Conservation (phyloP, 1,284 basidiomycete genomes). For the Puccinia horiana region DNA sequence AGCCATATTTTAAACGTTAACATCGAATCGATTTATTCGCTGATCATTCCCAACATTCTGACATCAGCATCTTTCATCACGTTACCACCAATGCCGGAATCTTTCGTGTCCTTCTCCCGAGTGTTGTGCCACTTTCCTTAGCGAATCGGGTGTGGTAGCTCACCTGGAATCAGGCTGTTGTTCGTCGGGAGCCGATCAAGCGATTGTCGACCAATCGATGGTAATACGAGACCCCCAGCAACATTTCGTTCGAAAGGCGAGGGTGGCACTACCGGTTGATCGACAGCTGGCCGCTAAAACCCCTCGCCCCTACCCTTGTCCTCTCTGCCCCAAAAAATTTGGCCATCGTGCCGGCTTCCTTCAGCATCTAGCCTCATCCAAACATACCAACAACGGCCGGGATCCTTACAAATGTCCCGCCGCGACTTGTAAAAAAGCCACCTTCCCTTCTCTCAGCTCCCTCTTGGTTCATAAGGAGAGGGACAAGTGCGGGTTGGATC, state of each 20-base stretch:
- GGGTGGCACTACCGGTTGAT: background rate
- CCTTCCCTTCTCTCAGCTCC: conserved; percentile 23
- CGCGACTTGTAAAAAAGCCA: background rate
- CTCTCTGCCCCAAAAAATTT: conserved; percentile 10
- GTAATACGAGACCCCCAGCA: conserved; percentile 1
- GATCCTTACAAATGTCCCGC: conserved; percentile 23
- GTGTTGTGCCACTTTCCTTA: background rate
- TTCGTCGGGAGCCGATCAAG: conserved; percentile 5
- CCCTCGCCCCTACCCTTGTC: background rate
- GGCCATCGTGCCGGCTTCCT: background rate
- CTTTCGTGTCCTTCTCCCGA: background rate
- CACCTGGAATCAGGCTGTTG: conserved; percentile 11
- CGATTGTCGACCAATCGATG: conserved; percentile 23
- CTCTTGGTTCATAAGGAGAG: conserved; percentile 15
- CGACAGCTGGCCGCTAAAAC: background rate
- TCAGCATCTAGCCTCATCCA: background rate
- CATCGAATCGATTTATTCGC: background rate
- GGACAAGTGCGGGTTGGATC: conserved; percentile 17
- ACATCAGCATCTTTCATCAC: background rate
- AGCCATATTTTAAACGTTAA: background rate
- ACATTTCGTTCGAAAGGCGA: background rate
- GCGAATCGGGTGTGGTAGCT: background rate
- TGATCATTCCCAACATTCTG: background rate
- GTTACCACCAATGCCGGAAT: background rate
- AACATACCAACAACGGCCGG: conserved; percentile 13